Evolutionary conservation across 495 filamentous ascomycete genomes (phyloP), one percentile per base, ranked within the genome.

Genomic region (Aspergillus hancockii): DNA sequence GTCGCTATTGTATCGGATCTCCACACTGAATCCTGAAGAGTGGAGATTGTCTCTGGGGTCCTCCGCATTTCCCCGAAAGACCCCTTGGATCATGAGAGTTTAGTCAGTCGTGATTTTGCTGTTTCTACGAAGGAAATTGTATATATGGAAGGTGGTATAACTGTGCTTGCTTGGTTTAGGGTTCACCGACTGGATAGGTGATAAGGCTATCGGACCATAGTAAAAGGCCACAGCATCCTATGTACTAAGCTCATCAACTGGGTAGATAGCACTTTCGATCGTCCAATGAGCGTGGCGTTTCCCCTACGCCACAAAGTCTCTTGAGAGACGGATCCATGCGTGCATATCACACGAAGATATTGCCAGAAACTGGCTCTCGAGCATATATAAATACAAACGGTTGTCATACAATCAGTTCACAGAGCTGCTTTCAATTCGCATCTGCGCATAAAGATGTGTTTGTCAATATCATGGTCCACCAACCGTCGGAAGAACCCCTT

Each of bases 401-500:
- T 28, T 28, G 25, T 7, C 25, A 28, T 28, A 28, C 3, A 3
- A 28, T 28, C 25, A 28, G 25, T 40, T 13, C 36, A 40, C 16
- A 40, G 12, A 12, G 12, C 12, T 40, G 36, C 36, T 13, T 40
- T 3, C 36, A 40, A 40, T 40, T 3, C 36, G 36, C 36, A 13
- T 12, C 10, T 40, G 36, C 16, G 25, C 25, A 28, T 28, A 28
- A 28, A 40, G 16, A n/a, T 13, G 12, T 45, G 19, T 18, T 28
- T 50, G 41, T 45, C 41, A 8, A 45, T 19, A 45, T 45, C 41
- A n/a, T 45, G 41, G 14, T 83, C 78, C 45, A 86, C 86, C 86
- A 90, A 88, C 12, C 73, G 81, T 55, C 78, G 69, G 65, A 89
- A 90, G 16, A 84, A 74, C 0, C 77, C 77, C 1, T 63, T 50